A percentile compares a stretch with the other conserved stretches of the same genome.
Conservation (phyloP, 805 yeast genomes). For the Lipomyces kockii region DNA sequence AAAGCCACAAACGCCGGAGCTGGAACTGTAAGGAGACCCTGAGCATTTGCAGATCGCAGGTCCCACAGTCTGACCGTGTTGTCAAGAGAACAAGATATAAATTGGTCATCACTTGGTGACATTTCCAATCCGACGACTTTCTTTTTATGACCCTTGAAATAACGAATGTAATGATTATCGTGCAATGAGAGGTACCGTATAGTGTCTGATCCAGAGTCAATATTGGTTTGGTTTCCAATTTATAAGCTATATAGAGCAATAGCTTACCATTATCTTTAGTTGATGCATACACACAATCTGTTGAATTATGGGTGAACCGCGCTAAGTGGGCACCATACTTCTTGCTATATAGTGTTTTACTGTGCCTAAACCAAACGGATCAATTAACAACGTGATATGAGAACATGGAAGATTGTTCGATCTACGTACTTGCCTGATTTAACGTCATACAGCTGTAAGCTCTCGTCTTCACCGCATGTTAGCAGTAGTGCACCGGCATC, state of each 20-base stretch:
- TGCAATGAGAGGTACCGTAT: constrained; percentile 75
- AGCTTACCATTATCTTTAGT: constrained; percentile 72
- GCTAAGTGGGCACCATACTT: constrained; percentile 93
- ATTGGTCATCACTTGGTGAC: constrained; percentile 67
- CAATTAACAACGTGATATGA: not conserved
- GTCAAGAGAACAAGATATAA: constrained; percentile 73
- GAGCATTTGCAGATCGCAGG: constrained; percentile 65
- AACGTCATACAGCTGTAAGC: constrained; percentile 83
- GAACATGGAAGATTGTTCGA: not conserved
- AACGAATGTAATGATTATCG: constrained; percentile 78
- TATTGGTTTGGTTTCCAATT: not conserved
- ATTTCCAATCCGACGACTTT: constrained; percentile 74
- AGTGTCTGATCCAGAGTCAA: constrained; percentile 39
- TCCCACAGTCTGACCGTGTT: constrained; percentile 89
- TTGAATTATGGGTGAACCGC: constrained; percentile 73
- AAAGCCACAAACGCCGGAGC: constrained; percentile 65
- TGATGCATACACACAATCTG: constrained; percentile 79
- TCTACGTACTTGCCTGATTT: constrained; percentile 61
- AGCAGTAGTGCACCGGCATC: constrained; percentile 79
- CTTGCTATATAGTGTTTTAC: constrained; percentile 73
- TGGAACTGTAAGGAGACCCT: constrained; percentile 62
- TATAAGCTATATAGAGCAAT: not conserved
- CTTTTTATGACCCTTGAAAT: constrained; percentile 85
- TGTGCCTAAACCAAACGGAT: constrained; percentile 34
- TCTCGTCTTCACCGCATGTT: constrained; percentile 78